Percentiles rank a stretch among this genome's conserved stretches.
Evolutionary conservation across 257 asterid genomes (phyloP).

Genomic region (Nicotiana otophora): DNA sequence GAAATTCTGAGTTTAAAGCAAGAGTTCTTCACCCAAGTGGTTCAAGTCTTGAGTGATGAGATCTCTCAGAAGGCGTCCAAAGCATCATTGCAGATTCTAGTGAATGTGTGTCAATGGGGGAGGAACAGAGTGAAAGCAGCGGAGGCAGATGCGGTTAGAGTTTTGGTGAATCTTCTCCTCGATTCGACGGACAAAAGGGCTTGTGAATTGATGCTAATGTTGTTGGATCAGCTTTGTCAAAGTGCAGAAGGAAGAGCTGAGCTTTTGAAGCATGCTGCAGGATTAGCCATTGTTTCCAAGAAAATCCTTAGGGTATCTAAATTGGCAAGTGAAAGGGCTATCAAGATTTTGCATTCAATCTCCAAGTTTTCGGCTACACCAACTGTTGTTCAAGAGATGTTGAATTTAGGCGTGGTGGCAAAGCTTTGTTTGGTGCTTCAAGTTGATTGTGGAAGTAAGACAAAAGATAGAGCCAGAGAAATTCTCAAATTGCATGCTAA

Average conservation of each 20-base stretch:
- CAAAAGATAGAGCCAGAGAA: constrained; percentile 61
- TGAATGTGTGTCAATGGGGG: constrained; percentile 39
- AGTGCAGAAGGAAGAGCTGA: constrained; percentile 87
- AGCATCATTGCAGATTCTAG: constrained; percentile 39
- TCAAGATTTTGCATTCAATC: constrained; percentile 56
- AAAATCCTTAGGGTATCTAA: constrained; percentile 74
- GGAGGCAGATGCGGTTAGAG: constrained; percentile 39
- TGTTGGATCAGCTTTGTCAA: constrained; percentile 59
- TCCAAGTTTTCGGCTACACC: constrained; percentile 48
- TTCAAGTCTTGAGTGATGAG: constrained; percentile 36
- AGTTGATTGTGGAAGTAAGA: constrained; percentile 55
- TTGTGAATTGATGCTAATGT: constrained; percentile 39
- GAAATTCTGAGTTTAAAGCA: constrained; percentile 16
- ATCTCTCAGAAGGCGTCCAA: constrained; percentile 42
- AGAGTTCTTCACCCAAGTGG: constrained; percentile 38
- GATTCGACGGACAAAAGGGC: constrained; percentile 37
- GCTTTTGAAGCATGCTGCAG: constrained; percentile 62
- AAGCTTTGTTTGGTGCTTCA: constrained; percentile 64
- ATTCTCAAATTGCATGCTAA: constrained; percentile 53
- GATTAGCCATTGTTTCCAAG: constrained; percentile 71
- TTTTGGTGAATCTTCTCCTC: constrained; percentile 46
- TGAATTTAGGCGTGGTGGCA: constrained; percentile 61
- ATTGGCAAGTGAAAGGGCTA: constrained; percentile 58
- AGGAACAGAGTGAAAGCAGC: constrained; percentile 57
- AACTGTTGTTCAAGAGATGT: constrained; percentile 54